Conservation (phyloP, 2,329 filamentous ascomycete species). For the Pestalotiopsis sp. region DNA sequence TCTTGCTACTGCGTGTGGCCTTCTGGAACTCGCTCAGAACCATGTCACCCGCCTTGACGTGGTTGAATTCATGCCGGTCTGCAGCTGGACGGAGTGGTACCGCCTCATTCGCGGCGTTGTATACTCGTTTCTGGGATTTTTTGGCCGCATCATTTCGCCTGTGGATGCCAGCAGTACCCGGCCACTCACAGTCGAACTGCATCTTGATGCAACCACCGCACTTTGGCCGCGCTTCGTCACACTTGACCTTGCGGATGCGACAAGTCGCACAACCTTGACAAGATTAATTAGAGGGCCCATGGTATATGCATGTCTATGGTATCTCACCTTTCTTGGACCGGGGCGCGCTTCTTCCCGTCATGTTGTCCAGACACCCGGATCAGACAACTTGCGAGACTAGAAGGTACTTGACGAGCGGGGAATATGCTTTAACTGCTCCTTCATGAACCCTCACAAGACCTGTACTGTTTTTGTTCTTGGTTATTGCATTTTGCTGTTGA, state of each 20-base stretch:
- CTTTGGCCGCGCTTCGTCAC: slow-evolving; percentile 8
- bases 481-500: too few species aligned
- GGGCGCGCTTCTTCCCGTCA: not conserved
- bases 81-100: not conserved
- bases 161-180: not conserved
- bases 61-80: not conserved
- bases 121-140: not conserved
- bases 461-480: too few species aligned
- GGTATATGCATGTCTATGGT: not conserved
- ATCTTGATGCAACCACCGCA: slow-evolving; percentile 10
- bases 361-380: not conserved
- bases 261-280: slow-evolving; percentile 12
- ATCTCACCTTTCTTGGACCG: slow-evolving; percentile 5
- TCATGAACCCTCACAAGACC: too few species aligned
- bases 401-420: not conserved
- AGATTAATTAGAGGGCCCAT: not conserved
- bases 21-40: not conserved
- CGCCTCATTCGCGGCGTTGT: not conserved
- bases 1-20: not conserved
- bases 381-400: not conserved
- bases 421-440: not conserved
- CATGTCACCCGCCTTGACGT: not conserved
- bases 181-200: slow-evolving; percentile 12
- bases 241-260: slow-evolving; percentile 15
- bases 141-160: not conserved